These are phyloP conservation scores for Gliomastix tumulicola DNA, from an alignment of 2,329 filamentous ascomycete genomes.

Conservation along the genomic window DNA sequence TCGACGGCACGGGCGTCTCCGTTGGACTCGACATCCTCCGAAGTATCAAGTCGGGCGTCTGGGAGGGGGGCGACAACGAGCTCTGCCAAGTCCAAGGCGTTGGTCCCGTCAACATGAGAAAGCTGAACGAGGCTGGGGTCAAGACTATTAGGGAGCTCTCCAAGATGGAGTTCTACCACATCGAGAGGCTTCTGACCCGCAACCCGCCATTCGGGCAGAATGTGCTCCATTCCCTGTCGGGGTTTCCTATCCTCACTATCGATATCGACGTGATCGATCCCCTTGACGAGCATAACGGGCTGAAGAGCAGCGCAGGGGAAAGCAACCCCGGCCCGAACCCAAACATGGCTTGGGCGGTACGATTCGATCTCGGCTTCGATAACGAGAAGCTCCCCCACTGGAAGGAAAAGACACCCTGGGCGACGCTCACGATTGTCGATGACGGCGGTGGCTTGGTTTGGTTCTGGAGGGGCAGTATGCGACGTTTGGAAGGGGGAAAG, in stretches of 20 bases:
- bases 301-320: no score
- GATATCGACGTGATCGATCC: slow-evolving; percentile 22
- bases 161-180: slow-evolving; percentile 56
- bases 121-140: slow-evolving; percentile 65
- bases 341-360: slow-evolving; percentile 35
- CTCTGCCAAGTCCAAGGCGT: slow-evolving; percentile 78
- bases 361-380: slow-evolving; percentile 61
- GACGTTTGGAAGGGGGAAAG: slow-evolving; percentile 54
- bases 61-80: slow-evolving; percentile 78
- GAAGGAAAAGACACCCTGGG: slow-evolving; percentile 54
- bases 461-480: slow-evolving; percentile 59
- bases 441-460: slow-evolving; percentile 47
- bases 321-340: not conserved
- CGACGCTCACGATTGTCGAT: slow-evolving; percentile 69
- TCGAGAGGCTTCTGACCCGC: slow-evolving; percentile 70
- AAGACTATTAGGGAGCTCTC: slow-evolving; percentile 65
- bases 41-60: slow-evolving; percentile 65
- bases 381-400: slow-evolving; percentile 60
- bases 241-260: slow-evolving; percentile 58
- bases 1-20: slow-evolving; percentile 59
- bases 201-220: slow-evolving; percentile 79
- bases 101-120: slow-evolving; percentile 68
- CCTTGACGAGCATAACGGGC: not conserved
- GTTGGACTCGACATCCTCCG: slow-evolving; percentile 72
- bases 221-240: slow-evolving; percentile 54